Evolutionary conservation across 2,329 filamentous ascomycete species (phyloP), one percentile per base, ranked within the genome.

Genomic region (Penicillium sp.): DNA sequence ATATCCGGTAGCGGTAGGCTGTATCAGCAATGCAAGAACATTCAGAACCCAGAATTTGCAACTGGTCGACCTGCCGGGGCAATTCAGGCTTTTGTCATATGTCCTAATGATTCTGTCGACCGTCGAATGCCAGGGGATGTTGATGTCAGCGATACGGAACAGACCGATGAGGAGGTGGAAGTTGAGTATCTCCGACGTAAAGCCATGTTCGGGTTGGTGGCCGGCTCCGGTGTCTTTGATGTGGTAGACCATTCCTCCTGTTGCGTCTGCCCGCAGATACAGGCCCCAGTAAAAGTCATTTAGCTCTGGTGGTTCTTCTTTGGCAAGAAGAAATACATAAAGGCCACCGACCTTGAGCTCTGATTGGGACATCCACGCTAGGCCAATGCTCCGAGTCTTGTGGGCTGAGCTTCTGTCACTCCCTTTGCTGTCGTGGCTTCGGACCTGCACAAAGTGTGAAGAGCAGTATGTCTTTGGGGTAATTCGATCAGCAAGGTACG

Each of bases 271-370:
- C 49, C 68, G 67, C 49, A 62, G 53, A 44, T 71, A 71, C 9
- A 62, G 61, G 2, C 49, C 67, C 68, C 68, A 71, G 54, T 71
- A 64, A 52, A 68, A 69, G n/a, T 69, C 55, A 43, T 70, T 62
- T 21, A 55, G 49, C 1, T 47, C 7, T 4, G 64, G 64, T 29
- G 65, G 67, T 36, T 71, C 59, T 2, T 60, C 54, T 5, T 62
- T 62, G 11, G 67, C 57, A 38, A 53, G 67, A 11, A 71, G 63
- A 18, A 60, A 54, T 21, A 70, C 62, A 50, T 64, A 67, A 21
- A 67, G 49, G n/a, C 51, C 56, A 29, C 60, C 57, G 10, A 49
- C 27, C 24, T 51, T 38, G 16, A 57, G 47, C 6, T 49, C 47
- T 42, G 55, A 14, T 34, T 40, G 21, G 8, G 49, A 48, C 43